Conservation (phyloP, 345 rosid genomes). For the Syzygium oleosum region DNA sequence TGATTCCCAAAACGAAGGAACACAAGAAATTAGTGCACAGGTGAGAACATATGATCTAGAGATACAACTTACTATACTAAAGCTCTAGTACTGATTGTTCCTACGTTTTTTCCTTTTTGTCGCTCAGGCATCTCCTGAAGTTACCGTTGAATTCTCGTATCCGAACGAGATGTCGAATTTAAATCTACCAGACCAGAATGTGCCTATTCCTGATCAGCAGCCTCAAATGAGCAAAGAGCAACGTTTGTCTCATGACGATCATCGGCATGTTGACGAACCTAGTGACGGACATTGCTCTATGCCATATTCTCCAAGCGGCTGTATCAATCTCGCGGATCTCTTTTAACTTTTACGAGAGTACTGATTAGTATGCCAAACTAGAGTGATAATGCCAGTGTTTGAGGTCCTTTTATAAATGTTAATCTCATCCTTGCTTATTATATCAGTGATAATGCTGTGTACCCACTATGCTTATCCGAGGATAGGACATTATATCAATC, state of each 20-base stretch:
- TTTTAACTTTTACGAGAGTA: not conserved
- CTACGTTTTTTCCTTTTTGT: not conserved
- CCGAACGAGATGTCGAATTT: not conserved
- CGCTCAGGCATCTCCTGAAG: not conserved
- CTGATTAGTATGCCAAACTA: not conserved
- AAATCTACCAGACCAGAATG: not conserved
- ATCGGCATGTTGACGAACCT: not conserved
- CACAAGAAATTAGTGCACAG: not conserved
- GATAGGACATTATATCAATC: not conserved
- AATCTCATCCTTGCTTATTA: not conserved
- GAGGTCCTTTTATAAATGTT: not conserved
- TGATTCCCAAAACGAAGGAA: not conserved
- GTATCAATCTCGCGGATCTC: not conserved
- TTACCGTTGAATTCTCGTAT: not conserved
- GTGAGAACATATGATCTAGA: not conserved
- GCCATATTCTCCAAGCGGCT: not conserved
- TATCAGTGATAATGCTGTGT: not conserved
- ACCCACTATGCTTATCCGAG: not conserved
- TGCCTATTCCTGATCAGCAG: not conserved
- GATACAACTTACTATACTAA: not conserved
- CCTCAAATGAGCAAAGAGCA: not conserved
- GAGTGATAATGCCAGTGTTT: not conserved
- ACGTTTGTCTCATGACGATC: not conserved
- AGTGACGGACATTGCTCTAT: accelerated
- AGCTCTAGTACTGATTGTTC: not conserved